These are phyloP conservation scores for Russula emetica DNA, from an alignment of 768 basidiomycete genomes.

Conservation along the genomic window DNA sequence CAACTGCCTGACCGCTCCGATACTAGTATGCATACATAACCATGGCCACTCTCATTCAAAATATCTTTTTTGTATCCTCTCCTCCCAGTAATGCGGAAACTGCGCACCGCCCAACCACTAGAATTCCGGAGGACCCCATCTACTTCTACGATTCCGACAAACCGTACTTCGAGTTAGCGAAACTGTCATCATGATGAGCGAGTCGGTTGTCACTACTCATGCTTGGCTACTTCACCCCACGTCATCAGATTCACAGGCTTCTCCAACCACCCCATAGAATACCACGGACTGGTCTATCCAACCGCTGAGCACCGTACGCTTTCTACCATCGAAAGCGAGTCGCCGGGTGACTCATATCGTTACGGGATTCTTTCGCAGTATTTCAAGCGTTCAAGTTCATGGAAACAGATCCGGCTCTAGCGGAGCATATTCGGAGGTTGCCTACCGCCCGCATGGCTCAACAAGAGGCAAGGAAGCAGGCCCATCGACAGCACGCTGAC, in stretches of 20 bases:
- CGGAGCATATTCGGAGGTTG: constrained; percentile 17
- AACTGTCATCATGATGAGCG: not conserved
- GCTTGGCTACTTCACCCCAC: not conserved
- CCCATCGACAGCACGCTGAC: constrained; percentile 15
- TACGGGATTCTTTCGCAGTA: constrained; percentile 8
- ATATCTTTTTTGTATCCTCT: not conserved
- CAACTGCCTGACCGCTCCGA: too few species aligned
- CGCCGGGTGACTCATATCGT: not conserved
- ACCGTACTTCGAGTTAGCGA: constrained; percentile 21
- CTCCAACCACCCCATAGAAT: constrained; percentile 20
- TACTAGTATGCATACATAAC: too few species aligned
- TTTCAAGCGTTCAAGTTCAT: constrained; percentile 27
- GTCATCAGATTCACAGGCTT: constrained; percentile 24
- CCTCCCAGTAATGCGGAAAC: not conserved
- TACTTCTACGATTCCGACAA: constrained; percentile 21
- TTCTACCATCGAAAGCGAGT: not conserved
- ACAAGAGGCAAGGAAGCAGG: constrained; percentile 17
- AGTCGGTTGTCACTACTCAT: not conserved
- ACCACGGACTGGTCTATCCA: constrained; percentile 12
- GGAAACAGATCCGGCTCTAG: constrained; percentile 9
- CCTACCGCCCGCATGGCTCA: constrained; percentile 25
- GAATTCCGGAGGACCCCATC: not conserved
- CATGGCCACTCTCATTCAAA: constrained; percentile 9
- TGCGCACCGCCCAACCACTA: not conserved
- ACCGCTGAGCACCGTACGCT: constrained; percentile 27